Base-by-base conservation (phyloP, 176 grass and related monocot genomes). In the Oryza glaberrima region DNA sequence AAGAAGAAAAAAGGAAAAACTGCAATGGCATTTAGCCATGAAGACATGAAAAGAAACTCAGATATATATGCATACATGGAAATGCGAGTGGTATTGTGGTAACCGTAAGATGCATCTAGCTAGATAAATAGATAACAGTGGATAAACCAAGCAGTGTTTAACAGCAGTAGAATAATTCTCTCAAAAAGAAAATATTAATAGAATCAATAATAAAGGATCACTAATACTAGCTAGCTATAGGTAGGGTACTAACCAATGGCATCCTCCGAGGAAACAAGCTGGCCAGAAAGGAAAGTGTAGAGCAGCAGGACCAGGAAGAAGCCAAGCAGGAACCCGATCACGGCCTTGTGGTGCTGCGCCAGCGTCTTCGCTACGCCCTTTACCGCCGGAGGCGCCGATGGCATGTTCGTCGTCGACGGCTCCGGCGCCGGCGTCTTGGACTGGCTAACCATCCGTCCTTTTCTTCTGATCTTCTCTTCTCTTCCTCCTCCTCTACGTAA, bases 251-350 rank as follows among this genome's bases (percentile, higher is more conserved):
- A 1, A 6, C 87, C 77, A 64, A 81, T 85, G 64, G 77, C 54
- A 2, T 32, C 43, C 7, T 22, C 43, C 3, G 77, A 70, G 0
- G 49, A 32, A 32, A 32, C 77, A 77, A 89, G 75, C 63, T 63
- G 77, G 48, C 49, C 83, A 15, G 70, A 76, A 11, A 76, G 7
- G 1, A 82, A 41, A 65, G 82, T 76, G 77, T 81, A 81, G 40
- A 89, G 82, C 65, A 85, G 70, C 30, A 89, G 87, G 65, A 76
- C 44, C 61, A 85, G n/a, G 41, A 85, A 84, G 77, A 89, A 76
- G n/a, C 87, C 70, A 49, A 89, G 15, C 15, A 89, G 77, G 51
- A 85, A 85, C 6, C 77, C 87, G 2, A 81, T 71, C 7, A 81
- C 82, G 40, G 82, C 30, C 14, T 26, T 65, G 82, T 81, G 82